Base-by-base conservation (phyloP, 148 eudicot genomes). In the Silene conica region DNA sequence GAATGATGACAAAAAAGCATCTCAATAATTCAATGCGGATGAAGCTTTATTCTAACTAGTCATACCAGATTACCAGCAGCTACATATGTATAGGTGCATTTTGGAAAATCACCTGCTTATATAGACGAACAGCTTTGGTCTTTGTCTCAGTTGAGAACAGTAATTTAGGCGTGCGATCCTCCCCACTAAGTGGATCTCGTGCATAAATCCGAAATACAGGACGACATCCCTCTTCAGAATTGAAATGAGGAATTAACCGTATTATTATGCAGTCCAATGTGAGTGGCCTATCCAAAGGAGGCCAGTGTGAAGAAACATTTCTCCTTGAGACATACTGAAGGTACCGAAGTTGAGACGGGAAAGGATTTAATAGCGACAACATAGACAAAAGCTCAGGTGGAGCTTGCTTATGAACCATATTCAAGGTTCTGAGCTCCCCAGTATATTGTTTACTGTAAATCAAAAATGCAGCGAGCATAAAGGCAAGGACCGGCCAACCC, bases 401-500 rank as follows among this genome's bases (percentile, higher is more conserved):
- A 63, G 97, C 96, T 78, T 91, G 98, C 85, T 85, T 91, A 77
- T 93, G 83, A 76, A 93, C 83, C 98, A 93, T 89, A 69, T 93
- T 95, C 84, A 93, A 75, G 18, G 95, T 93, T 85, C 83, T 93
- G n/a, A 83, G 85, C 78, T 93, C 98, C 79, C 91, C 97, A 22
- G 84, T 73, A 63, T 88, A 91, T 22, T 84, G 90, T 71, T 88
- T 89, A 73, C 93, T 78, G 74, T 89, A 93, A 45, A 93, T 86
- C 73, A 93, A 74, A 67, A 91, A 83, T 18, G 92, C 91, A 79
- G 98, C 86, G 73, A 93, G 81, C 91, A 91, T 91, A 82, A 91
- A 93, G 63, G 95, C 95, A 73, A 93, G 84, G 78, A 89, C 95
- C 13, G 97, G 92, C 97, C 98, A 93, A 75, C 91, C 97, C 74